These are phyloP conservation scores for Globisporangium parvum DNA, from an alignment of 352 stramenopile species.

Conservation along the genomic window DNA sequence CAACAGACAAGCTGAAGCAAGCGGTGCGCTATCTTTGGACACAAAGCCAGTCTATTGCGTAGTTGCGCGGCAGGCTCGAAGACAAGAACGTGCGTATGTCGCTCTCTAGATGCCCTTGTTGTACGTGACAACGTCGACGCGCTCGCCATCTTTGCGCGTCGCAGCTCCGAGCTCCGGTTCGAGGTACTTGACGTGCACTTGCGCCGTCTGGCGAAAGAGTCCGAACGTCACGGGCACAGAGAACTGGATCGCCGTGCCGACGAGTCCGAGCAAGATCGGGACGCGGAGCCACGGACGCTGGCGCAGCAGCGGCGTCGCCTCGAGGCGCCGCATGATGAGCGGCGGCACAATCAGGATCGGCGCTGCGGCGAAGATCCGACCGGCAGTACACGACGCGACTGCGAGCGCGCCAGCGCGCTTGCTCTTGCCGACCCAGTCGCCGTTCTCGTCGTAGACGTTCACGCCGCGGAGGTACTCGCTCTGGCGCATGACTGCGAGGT, in stretches of 20 bases:
- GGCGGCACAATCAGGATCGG: constrained; percentile 78
- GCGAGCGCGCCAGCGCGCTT: constrained; percentile 64
- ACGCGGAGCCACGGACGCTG: constrained; percentile 51
- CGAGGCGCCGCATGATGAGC: constrained; percentile 47
- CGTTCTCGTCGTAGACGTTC: constrained; percentile 77
- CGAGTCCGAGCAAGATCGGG: constrained; percentile 58
- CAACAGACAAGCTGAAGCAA: too few relatives aligned
- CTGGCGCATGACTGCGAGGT: constrained; percentile 82
- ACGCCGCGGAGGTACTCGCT: constrained; percentile 80
- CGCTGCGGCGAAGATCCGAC: constrained; percentile 72
- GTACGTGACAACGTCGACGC: constrained; percentile 66
- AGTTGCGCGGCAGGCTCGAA: background rate
- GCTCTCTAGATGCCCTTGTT: constrained; percentile 68
- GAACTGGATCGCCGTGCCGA: constrained; percentile 77
- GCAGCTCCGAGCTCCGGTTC: constrained; percentile 50
- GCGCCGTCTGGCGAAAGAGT: constrained; percentile 77
- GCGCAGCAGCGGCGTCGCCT: constrained; percentile 35
- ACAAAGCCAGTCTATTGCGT: background rate
- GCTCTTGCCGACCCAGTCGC: constrained; percentile 72
- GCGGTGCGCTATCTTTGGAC: too few relatives aligned
- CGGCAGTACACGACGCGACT: constrained; percentile 67
- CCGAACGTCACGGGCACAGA: constrained; percentile 83
- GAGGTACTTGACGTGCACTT: constrained; percentile 53
- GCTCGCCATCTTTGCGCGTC: constrained; percentile 37
- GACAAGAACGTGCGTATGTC: background rate